Conservation (phyloP, 306 rosid species). For the Mimosa bimucronata region DNA sequence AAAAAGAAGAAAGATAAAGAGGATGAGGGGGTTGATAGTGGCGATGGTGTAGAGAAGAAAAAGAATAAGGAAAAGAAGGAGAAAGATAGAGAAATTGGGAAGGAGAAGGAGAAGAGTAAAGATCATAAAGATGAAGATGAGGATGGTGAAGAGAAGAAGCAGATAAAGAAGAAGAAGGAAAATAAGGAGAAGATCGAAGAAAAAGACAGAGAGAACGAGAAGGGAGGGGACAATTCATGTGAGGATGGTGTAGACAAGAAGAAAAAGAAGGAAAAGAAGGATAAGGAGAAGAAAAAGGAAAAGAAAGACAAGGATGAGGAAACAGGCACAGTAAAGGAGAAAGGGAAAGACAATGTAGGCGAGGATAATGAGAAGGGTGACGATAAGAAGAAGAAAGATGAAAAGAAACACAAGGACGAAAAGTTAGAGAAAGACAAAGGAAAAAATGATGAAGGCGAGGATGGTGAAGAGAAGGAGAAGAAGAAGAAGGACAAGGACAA, state of each 20-base stretch:
- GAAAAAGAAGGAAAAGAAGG: background rate
- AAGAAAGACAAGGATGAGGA: constrained; percentile 25
- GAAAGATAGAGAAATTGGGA: constrained; percentile 14
- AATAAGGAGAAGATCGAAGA: constrained; percentile 24
- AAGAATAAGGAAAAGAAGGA: constrained; percentile 20
- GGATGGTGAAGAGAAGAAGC: background rate
- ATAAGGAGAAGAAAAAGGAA: no score
- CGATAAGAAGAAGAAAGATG: background rate
- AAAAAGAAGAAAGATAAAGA: constrained; percentile 35
- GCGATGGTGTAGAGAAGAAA: background rate
- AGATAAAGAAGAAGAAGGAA: background rate
- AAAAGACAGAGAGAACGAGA: constrained; percentile 13
- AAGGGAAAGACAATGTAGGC: constrained; percentile 2
- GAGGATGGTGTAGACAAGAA: background rate
- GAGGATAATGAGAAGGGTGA: constrained; percentile 5
- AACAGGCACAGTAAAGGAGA: constrained; percentile 3
- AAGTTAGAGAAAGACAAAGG: background rate
- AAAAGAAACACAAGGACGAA: background rate
- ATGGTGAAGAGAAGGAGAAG: background rate
- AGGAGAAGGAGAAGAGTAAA: constrained; percentile 18
- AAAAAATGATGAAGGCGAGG: constrained; percentile 26
- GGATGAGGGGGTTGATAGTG: background rate
- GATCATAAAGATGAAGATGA: background rate
- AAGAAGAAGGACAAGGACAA: constrained; percentile 14
- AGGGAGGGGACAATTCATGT: background rate